phyloP scores from a whole-genome alignment of 2,329 filamentous ascomycete genomes.

The Curvularia spicifera region DNA sequence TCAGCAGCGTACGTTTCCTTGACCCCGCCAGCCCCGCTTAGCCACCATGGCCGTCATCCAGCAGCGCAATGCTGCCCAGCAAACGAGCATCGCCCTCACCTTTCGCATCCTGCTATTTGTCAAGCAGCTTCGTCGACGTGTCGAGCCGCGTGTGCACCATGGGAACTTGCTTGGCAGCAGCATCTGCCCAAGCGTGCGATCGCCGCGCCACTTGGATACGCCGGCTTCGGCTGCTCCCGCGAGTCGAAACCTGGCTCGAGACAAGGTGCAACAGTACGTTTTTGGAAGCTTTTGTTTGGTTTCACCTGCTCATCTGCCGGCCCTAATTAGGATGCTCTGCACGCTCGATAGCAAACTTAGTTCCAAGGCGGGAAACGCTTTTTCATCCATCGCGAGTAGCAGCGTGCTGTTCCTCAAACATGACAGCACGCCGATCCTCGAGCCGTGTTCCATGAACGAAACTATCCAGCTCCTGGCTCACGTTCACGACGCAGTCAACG shows the following conservation, averaged over 20 bases:
- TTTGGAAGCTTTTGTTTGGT: constrained; percentile 40
- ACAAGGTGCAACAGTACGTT: constrained; percentile 49
- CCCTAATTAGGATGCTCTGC: constrained; percentile 36
- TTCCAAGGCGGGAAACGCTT: constrained; percentile 22
- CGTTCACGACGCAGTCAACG: constrained; percentile 43
- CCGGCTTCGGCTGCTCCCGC: constrained; percentile 33
- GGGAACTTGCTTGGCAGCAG: constrained; percentile 29
- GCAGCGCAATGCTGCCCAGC: constrained; percentile 26
- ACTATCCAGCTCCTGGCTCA: constrained; percentile 36
- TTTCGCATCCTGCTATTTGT: constrained; percentile 50
- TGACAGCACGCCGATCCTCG: constrained; percentile 35
- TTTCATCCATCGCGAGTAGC: constrained; percentile 42
- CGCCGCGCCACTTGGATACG: constrained; percentile 29
- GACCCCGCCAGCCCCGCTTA: constrained; percentile 26
- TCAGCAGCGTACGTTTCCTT: constrained; percentile 25
- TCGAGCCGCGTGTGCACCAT: constrained; percentile 39
- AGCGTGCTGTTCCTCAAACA: constrained; percentile 48
- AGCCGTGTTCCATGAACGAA: constrained; percentile 39
- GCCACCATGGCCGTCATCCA: constrained; percentile 38
- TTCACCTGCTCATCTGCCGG: constrained; percentile 41
- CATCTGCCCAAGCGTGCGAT: constrained; percentile 35
- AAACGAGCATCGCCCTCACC: constrained; percentile 45
- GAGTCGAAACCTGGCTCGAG: constrained; percentile 41
- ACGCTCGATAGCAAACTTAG: constrained; percentile 30
- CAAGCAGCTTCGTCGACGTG: constrained; percentile 47